Percentiles rank a stretch among this genome's conserved stretches.
Evolutionary conservation across 2,329 filamentous ascomycete genomes (phyloP).

Genomic region (Talaromyces verruculosus): DNA sequence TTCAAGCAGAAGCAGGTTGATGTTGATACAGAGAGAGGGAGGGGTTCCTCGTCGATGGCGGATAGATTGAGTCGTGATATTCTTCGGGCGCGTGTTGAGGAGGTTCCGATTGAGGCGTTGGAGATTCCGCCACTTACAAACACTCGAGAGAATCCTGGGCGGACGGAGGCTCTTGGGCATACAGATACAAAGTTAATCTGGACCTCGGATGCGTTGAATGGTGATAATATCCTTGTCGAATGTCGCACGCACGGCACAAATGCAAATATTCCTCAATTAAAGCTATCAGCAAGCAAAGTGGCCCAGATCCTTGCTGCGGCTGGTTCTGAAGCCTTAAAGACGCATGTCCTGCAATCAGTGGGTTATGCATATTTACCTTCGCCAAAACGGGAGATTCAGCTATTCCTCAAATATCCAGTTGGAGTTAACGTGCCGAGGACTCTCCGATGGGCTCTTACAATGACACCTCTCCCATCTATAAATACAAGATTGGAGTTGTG

Average conservation of each 20-base stretch:
- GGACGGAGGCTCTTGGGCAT: background rate
- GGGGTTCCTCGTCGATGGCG: background rate
- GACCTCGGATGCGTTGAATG: background rate
- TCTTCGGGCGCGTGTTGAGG: slow-evolving; percentile 1
- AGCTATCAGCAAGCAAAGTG: background rate
- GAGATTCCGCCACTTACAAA: background rate
- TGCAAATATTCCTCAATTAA: background rate
- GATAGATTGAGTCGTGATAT: slow-evolving; percentile 7
- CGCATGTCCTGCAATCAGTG: slow-evolving; percentile 5
- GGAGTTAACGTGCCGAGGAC: background rate
- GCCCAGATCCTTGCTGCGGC: background rate
- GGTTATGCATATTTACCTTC: slow-evolving; percentile 1
- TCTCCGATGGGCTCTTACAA: background rate
- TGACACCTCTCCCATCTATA: background rate
- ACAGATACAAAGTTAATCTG: background rate
- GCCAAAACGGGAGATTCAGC: background rate
- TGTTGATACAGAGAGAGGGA: background rate
- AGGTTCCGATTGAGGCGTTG: background rate
- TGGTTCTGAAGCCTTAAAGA: background rate
- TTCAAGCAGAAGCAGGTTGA: background rate
- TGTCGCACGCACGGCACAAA: background rate
- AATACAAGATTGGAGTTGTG: background rate
- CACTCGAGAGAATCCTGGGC: background rate
- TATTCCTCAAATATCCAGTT: background rate
- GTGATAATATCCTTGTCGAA: background rate